A percentile compares a stretch with the other conserved stretches of the same genome.
Evolutionary conservation across 1,139 yeast species (phyloP).

Genomic region (Spencermartinsiella ligniputridi): DNA sequence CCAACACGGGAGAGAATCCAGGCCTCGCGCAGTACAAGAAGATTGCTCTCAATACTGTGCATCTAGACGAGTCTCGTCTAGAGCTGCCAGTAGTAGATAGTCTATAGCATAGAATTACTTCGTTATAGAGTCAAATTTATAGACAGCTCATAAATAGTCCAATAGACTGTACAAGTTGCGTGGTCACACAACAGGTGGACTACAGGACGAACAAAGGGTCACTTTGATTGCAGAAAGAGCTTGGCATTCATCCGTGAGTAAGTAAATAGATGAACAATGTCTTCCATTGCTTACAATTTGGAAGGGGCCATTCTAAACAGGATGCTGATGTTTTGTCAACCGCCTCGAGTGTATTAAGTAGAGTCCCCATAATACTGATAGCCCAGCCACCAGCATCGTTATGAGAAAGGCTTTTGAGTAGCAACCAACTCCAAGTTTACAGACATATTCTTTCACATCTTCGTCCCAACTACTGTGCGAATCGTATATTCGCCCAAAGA

Average conservation of each 20-base stretch:
- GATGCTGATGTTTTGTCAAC: background rate
- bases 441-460: conserved; percentile 18
- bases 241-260: too few species aligned
- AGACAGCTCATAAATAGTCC: too few species aligned
- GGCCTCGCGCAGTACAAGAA: background rate
- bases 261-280: too few species aligned
- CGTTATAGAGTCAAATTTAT: too few species aligned
- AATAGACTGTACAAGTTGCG: too few species aligned
- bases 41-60: conserved; percentile 3
- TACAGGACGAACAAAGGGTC: too few species aligned
- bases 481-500: conserved; percentile 36
- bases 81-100: background rate
- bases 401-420: conserved; percentile 26
- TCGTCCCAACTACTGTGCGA: conserved; percentile 20
- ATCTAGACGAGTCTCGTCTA: background rate
- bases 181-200: too few species aligned
- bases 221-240: too few species aligned
- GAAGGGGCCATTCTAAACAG: too few species aligned
- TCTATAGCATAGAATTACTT: too few species aligned
- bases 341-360: conserved; percentile 22
- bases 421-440: conserved; percentile 26
- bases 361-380: conserved; percentile 33
- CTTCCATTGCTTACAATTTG: too few species aligned
- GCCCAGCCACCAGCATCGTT: conserved; percentile 35
- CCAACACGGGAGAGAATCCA: conserved; percentile 11